These are phyloP conservation scores for Avena sativa DNA, from an alignment of 176 grass and related monocot genomes.

Conservation along the genomic window DNA sequence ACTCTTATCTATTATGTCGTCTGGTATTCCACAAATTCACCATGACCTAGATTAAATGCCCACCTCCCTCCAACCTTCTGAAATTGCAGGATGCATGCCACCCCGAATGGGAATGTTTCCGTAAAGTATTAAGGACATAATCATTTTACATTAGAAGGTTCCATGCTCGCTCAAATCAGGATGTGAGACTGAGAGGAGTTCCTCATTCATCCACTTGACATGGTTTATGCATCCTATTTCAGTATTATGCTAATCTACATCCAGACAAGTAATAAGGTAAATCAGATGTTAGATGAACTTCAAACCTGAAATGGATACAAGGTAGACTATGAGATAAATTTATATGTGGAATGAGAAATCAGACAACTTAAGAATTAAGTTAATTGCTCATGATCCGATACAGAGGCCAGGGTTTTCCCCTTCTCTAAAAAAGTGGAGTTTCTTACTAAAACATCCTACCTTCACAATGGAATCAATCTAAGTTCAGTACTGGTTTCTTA, in stretches of 20 bases:
- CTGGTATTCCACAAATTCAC: no score
- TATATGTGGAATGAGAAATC: not conserved
- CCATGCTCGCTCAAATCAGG: no score
- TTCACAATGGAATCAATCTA: not conserved
- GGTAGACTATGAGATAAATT: not conserved
- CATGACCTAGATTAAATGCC: no score
- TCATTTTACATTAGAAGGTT: no score
- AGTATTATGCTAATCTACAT: not conserved
- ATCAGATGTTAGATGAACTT: not conserved
- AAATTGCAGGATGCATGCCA: no score
- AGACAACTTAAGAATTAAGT: not conserved
- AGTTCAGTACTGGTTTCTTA: slow-evolving; percentile 69
- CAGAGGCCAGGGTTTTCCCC: no score
- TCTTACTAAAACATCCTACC: not conserved
- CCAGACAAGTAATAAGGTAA: not conserved
- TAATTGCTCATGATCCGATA: not conserved
- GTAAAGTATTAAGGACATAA: no score
- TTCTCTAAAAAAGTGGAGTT: not conserved
- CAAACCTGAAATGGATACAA: not conserved
- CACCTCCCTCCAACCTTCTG: no score
- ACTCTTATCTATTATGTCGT: no score
- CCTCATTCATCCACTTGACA: no score
- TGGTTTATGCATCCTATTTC: not conserved
- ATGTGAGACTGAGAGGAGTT: no score
- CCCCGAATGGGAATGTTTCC: no score